Evolutionary conservation across 768 basidiomycete genomes (phyloP).

Genomic region (Trametes meyenii): DNA sequence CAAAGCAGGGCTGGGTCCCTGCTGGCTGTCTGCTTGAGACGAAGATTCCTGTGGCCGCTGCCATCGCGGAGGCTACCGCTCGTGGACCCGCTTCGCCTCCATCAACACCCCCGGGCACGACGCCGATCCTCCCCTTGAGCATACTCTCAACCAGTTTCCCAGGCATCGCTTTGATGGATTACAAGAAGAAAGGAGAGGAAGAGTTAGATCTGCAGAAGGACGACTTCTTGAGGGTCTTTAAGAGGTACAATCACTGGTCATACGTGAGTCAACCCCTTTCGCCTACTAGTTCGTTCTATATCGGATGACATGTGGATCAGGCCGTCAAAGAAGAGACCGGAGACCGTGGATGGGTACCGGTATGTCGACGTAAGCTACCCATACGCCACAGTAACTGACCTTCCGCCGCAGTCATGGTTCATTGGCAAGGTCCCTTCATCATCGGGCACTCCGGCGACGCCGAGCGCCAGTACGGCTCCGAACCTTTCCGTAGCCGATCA

Average conservation of each 20-base stretch:
- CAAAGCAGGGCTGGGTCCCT: constrained; percentile 95
- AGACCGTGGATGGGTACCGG: constrained; percentile 95
- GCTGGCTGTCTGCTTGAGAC: constrained; percentile 96
- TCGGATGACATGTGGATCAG: constrained; percentile 41
- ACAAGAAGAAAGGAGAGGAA: constrained; percentile 90
- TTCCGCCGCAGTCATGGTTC: constrained; percentile 75
- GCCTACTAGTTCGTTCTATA: constrained; percentile 10
- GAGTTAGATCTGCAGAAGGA: constrained; percentile 90
- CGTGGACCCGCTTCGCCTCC: constrained; percentile 51
- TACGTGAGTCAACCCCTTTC: constrained; percentile 55
- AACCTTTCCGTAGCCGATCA: constrained; percentile 24
- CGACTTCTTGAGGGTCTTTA: constrained; percentile 89
- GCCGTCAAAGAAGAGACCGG: constrained; percentile 94
- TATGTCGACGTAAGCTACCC: constrained; percentile 40
- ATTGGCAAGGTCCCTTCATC: constrained; percentile 78
- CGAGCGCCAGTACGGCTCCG: constrained; percentile 39
- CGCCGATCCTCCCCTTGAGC: constrained; percentile 85
- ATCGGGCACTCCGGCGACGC: constrained; percentile 46
- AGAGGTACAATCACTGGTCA: constrained; percentile 98
- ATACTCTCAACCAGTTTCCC: constrained; percentile 99
- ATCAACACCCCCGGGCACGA: constrained; percentile 45
- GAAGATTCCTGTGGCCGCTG: constrained; percentile 85
- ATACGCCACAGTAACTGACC: constrained; percentile 11
- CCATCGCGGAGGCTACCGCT: constrained; percentile 80
- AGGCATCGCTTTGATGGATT: constrained; percentile 95